phyloP scores from a whole-genome alignment of 768 basidiomycete species.

The Leccinum sublutescens region DNA sequence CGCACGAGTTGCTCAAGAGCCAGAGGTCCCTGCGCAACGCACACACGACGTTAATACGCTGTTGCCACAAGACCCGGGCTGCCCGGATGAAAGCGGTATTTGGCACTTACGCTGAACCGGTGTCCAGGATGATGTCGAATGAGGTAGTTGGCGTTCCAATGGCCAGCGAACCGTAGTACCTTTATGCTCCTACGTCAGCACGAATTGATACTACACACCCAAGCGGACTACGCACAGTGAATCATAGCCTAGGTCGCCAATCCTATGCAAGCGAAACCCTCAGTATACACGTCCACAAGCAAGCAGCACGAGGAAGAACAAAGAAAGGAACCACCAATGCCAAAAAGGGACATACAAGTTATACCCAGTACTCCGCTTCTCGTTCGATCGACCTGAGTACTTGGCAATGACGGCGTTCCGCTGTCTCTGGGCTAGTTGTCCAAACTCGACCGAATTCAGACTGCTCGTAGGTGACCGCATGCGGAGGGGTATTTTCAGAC shows the following conservation, averaged over 20 bases:
- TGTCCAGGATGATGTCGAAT: constrained; percentile 53
- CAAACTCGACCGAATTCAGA: constrained; percentile 9
- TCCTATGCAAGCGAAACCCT: constrained; percentile 34
- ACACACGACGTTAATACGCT: neutral
- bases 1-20: constrained; percentile 41
- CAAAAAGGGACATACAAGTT: constrained; percentile 43
- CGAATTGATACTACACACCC: neutral
- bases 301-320: neutral
- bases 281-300: neutral
- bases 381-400: constrained; percentile 37
- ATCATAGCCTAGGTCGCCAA: constrained; percentile 64
- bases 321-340: neutral
- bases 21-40: constrained; percentile 45
- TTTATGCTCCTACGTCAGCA: constrained; percentile 7
- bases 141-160: constrained; percentile 47
- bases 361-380: constrained; percentile 47
- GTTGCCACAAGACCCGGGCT: neutral
- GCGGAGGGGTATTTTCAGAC: constrained; percentile 22
- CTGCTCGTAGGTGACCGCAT: constrained; percentile 11
- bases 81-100: neutral
- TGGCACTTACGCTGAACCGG: constrained; percentile 39
- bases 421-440: constrained; percentile 42
- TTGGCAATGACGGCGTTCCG: constrained; percentile 42
- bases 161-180: constrained; percentile 39
- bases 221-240: constrained; percentile 44